Percentiles rank a stretch among this genome's conserved stretches.
These are phyloP conservation scores for Tuber melanosporum DNA, from an alignment of 495 filamentous ascomycete species.

Conservation along the genomic window DNA sequence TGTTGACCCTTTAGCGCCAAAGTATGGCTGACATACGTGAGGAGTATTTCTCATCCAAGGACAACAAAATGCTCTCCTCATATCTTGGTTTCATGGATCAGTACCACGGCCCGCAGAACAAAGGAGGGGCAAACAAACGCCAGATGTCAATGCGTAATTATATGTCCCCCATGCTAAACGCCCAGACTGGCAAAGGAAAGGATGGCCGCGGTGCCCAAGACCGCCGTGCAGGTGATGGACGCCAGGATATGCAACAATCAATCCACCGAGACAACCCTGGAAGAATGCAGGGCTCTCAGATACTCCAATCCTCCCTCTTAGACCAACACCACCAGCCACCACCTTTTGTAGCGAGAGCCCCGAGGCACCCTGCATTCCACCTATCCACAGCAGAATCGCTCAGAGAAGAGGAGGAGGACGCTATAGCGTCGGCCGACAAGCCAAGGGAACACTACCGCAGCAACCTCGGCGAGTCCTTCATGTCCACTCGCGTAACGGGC, in stretches of 20 bases:
- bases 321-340: slow-evolving; percentile 75
- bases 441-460: slow-evolving; percentile 53
- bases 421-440: slow-evolving; percentile 38
- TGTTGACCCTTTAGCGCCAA: slow-evolving; percentile 10
- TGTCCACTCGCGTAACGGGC: slow-evolving; percentile 51
- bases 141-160: slow-evolving; percentile 25
- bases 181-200: slow-evolving; percentile 29
- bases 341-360: slow-evolving; percentile 42
- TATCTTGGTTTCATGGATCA: slow-evolving; percentile 90
- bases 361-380: slow-evolving; percentile 48
- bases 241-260: slow-evolving; percentile 24
- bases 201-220: slow-evolving; percentile 16
- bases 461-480: slow-evolving; percentile 60
- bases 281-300: slow-evolving; percentile 30
- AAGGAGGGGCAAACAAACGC: slow-evolving; percentile 42
- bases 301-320: slow-evolving; percentile 35
- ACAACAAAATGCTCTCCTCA: slow-evolving; percentile 94
- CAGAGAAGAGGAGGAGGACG: slow-evolving; percentile 39
- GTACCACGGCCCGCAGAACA: slow-evolving; percentile 50
- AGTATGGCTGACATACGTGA: slow-evolving; percentile 61
- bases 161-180: slow-evolving; percentile 32
- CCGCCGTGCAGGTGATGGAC: slow-evolving; percentile 14
- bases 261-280: slow-evolving; percentile 23
- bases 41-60: slow-evolving; percentile 89
- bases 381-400: slow-evolving; percentile 31